Percentiles rank a stretch among this genome's conserved stretches.
Evolutionary conservation across 139 green algal species (phyloP).

Genomic region (Monoraphidium neglectum): DNA sequence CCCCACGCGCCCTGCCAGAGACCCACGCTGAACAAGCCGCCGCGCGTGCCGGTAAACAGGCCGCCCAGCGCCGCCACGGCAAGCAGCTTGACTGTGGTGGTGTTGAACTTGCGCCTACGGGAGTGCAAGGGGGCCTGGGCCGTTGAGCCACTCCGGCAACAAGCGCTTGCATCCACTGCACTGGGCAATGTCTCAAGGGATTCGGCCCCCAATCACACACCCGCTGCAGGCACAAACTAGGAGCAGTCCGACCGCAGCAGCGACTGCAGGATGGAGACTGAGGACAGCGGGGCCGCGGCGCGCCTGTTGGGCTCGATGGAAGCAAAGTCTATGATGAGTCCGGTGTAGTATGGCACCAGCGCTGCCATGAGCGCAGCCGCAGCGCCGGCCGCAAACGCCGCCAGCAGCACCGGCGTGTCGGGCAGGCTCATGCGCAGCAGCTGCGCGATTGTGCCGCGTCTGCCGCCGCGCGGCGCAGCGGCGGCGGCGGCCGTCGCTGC

Average conservation of each 20-base stretch:
- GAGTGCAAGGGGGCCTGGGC: too few relatives aligned
- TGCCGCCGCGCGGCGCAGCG: not conserved
- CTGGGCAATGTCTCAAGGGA: too few relatives aligned
- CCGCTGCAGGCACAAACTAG: not conserved
- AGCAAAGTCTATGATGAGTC: conserved; percentile 80
- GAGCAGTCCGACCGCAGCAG: conserved; percentile 11
- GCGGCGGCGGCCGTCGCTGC: not conserved
- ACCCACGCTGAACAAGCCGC: conserved; percentile 72
- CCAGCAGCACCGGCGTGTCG: conserved; percentile 56
- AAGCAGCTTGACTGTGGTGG: conserved; percentile 64
- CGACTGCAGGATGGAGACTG: not conserved
- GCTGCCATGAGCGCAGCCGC: conserved; percentile 65
- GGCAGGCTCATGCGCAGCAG: conserved; percentile 51
- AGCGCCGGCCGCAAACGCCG: conserved; percentile 60
- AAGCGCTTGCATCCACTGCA: too few relatives aligned
- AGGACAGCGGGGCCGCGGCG: not conserved
- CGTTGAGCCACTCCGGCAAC: too few relatives aligned
- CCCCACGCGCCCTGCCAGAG: too few relatives aligned
- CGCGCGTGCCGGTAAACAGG: conserved; percentile 71
- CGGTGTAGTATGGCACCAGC: conserved; percentile 78
- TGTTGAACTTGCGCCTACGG: conserved; percentile 49
- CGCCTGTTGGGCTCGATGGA: conserved; percentile 66
- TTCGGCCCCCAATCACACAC: too few relatives aligned
- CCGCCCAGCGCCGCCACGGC: conserved; percentile 56
- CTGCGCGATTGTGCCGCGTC: conserved; percentile 43